Evolutionary conservation across 2,329 filamentous ascomycete genomes (phyloP), one percentile per base, ranked within the genome.

Genomic region (Talaromyces rugulosus): DNA sequence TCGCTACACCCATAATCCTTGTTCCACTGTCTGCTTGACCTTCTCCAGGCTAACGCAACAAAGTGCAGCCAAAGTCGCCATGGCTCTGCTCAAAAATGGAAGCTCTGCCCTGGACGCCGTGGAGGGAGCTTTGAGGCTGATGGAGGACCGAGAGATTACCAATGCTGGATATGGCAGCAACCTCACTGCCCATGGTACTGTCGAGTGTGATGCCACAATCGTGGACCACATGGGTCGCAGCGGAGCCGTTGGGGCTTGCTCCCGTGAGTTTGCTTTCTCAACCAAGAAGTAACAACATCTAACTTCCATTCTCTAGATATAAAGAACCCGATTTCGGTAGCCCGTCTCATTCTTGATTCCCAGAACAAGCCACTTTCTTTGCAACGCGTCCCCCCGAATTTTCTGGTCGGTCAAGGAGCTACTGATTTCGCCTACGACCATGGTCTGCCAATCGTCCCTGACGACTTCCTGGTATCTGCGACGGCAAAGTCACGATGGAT

Each of bases 151-250:
- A 62, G 92, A 97, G 70, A 96, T 99, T 67, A 99, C 96, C 40
- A 99, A 99, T 74, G 91, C 94, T 42, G 95, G 95, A 0, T 98
- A 90, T 73, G 95, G 96, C 54, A 99, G 95, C 77, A 99, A 99
- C 70, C 81, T 99, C 28, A 89, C 91, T 52, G 90, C 96, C 65
- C 89, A 97, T 68, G 95, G 95, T 1, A 85, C 87, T 1, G 95
- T 98, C 12, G 95, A 99, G 75, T 96, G 93, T 68, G 95, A 99
- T 80, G 95, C 95, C 60, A 93, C 92, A 0, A 85, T 99, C 59
- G 90, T 99, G 47, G 93, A 99, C 71, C 90, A 98, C 73, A 81
- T 89, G 57, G 95, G 96, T 50, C 87, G 92, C 66, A 98, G 94
- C 74, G 95, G 95, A 67, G 95, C 92, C 50, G 96, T 92, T 67